Evolutionary conservation across 208 protist species (phyloP).

Genomic region (Acanthamoeba triangularis): DNA sequence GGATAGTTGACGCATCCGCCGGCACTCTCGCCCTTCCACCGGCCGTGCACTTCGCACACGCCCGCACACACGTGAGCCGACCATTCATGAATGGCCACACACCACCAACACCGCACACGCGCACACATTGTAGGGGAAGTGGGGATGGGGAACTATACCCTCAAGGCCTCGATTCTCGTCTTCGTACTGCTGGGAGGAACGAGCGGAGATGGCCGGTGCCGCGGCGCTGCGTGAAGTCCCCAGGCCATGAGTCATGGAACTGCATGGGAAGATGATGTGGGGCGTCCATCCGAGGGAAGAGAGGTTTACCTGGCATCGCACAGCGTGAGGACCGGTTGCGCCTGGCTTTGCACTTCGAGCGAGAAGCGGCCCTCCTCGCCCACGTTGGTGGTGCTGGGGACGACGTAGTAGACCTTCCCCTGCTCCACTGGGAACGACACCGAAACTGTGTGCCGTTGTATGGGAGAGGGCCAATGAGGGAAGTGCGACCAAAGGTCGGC

Average conservation of each 20-base stretch:
- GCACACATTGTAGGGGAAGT: no score
- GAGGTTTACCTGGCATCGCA: neutral
- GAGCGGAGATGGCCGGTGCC: neutral
- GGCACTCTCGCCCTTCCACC: constrained; percentile 44
- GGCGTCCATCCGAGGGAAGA: no score
- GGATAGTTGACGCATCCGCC: constrained; percentile 73
- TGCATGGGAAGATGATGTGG: no score
- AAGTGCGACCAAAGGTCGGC: neutral
- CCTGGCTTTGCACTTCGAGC: constrained; percentile 20
- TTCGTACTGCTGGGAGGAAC: neutral
- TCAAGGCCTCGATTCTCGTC: neutral
- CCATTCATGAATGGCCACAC: neutral
- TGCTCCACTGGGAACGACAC: neutral
- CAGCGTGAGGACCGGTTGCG: neutral
- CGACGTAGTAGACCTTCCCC: constrained; percentile 19
- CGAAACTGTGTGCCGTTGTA: neutral
- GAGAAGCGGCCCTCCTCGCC: constrained; percentile 43
- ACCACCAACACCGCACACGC: no score
- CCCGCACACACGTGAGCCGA: no score
- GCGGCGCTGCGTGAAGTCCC: no score
- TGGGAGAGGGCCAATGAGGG: neutral
- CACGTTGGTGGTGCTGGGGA: constrained; percentile 17
- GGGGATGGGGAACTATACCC: no score
- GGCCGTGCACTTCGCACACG: neutral
- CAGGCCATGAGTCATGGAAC: no score